These are phyloP conservation scores for Ceratobasidium sp. DNA, from an alignment of 1,284 basidiomycete species.

Conservation along the genomic window DNA sequence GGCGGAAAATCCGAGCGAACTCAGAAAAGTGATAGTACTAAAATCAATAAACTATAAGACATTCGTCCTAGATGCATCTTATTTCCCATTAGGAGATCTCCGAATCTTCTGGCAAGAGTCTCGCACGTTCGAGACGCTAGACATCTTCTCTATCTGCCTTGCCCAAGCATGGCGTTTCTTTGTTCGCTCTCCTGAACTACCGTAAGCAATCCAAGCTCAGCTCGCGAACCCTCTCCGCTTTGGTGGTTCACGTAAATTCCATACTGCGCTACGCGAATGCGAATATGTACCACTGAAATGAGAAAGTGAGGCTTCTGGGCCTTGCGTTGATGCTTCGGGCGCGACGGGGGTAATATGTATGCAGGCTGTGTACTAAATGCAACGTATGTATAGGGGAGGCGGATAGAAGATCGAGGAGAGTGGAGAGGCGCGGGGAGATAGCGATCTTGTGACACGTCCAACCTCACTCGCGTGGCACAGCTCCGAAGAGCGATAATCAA, in stretches of 20 bases:
- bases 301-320: neutral
- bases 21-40: too few species aligned
- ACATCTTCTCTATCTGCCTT: too few species aligned
- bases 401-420: slow-evolving; percentile 59
- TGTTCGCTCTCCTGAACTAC: slow-evolving; percentile 18
- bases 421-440: slow-evolving; percentile 54
- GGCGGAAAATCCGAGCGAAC: too few species aligned
- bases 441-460: too few species aligned
- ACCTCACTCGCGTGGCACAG: too few species aligned
- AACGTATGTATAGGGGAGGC: slow-evolving; percentile 69
- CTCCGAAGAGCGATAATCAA: too few species aligned
- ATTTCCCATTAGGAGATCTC: too few species aligned
- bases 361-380: slow-evolving; percentile 68
- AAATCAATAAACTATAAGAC: too few species aligned
- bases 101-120: too few species aligned
- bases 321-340: slow-evolving; percentile 4
- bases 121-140: too few species aligned
- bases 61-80: too few species aligned
- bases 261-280: slow-evolving; percentile 14
- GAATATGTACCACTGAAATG: slow-evolving; percentile 7
- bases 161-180: slow-evolving; percentile 14
- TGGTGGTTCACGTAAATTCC: slow-evolving; percentile 4
- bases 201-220: slow-evolving; percentile 21
- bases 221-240: slow-evolving; percentile 11
- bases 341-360: slow-evolving; percentile 63